Evolutionary conservation across 208 protist genomes (phyloP).

Genomic region (Phytomonas sp.): DNA sequence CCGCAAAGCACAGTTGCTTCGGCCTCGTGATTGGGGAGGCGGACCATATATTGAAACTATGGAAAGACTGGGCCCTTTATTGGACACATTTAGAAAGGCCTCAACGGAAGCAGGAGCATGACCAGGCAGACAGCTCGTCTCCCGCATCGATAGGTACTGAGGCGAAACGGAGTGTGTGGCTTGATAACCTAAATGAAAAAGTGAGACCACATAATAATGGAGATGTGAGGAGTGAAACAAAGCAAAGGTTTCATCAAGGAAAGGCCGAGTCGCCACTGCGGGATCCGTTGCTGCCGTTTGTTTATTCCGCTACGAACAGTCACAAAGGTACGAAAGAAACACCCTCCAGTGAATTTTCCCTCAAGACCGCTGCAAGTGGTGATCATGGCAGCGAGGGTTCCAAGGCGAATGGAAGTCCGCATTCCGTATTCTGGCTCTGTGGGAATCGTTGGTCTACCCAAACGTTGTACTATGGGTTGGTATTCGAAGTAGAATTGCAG

Average conservation of each 20-base stretch:
- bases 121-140: not conserved
- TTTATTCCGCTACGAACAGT: not conserved
- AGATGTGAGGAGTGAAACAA: not conserved
- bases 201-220: not conserved
- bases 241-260: not conserved
- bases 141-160: not conserved
- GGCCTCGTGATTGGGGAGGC: constrained; percentile 63
- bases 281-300: constrained; percentile 16
- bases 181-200: not conserved
- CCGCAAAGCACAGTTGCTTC: constrained; percentile 39
- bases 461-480: constrained; percentile 60
- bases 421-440: constrained; percentile 35
- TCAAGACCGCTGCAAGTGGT: not conserved
- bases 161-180: not conserved
- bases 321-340: not conserved
- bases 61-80: constrained; percentile 13
- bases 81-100: not conserved
- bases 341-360: not conserved
- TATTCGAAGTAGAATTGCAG: constrained; percentile 50
- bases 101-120: not conserved
- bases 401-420: not conserved
- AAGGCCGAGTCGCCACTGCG: not conserved
- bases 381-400: not conserved
- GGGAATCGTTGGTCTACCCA: constrained; percentile 47
- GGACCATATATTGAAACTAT: constrained; percentile 54